A percentile compares a stretch with the other conserved stretches of the same genome.
Evolutionary conservation across 108 stramenopile species (phyloP).

Genomic region (Cyclotella cryptica): DNA sequence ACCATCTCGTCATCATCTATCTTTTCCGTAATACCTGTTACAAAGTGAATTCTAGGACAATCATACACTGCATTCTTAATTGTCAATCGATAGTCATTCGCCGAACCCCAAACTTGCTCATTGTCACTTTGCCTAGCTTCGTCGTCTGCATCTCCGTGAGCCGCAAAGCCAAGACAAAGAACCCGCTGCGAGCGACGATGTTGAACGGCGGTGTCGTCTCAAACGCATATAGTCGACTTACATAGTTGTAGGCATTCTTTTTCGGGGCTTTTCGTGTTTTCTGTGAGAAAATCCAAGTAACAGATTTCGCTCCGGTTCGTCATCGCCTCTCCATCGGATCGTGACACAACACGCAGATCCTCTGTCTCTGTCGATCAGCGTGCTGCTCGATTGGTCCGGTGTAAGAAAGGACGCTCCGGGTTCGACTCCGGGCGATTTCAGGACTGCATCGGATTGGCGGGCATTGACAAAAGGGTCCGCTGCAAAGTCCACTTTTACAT

Average conservation of each 20-base stretch:
- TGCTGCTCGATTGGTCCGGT: neutral
- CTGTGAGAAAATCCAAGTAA: conserved; percentile 52
- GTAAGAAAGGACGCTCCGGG: conserved; percentile 39
- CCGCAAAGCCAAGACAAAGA: conserved; percentile 52
- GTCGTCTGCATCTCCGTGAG: conserved; percentile 11
- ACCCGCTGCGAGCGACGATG: conserved; percentile 51
- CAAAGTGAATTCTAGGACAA: conserved; percentile 55
- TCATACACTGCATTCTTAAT: conserved; percentile 20
- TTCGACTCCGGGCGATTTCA: conserved; percentile 26
- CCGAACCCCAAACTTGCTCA: conserved; percentile 39
- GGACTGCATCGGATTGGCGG: neutral
- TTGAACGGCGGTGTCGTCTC: conserved; percentile 47
- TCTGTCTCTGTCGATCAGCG: conserved; percentile 41
- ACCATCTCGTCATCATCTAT: conserved; percentile 42
- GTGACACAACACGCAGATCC: conserved; percentile 57
- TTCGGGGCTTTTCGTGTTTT: conserved; percentile 15
- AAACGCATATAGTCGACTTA: conserved; percentile 46
- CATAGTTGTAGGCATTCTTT: conserved; percentile 35
- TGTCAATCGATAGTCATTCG: conserved; percentile 40
- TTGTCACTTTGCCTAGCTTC: conserved; percentile 32
- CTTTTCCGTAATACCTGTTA: conserved; percentile 53
- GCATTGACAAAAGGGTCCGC: conserved; percentile 9
- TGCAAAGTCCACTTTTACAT: conserved; percentile 11
- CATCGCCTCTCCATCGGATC: conserved; percentile 34
- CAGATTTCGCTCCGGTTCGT: conserved; percentile 11